Evolutionary conservation across 1,284 basidiomycete species (phyloP).

Genomic region (Pseudozyma sp.): DNA sequence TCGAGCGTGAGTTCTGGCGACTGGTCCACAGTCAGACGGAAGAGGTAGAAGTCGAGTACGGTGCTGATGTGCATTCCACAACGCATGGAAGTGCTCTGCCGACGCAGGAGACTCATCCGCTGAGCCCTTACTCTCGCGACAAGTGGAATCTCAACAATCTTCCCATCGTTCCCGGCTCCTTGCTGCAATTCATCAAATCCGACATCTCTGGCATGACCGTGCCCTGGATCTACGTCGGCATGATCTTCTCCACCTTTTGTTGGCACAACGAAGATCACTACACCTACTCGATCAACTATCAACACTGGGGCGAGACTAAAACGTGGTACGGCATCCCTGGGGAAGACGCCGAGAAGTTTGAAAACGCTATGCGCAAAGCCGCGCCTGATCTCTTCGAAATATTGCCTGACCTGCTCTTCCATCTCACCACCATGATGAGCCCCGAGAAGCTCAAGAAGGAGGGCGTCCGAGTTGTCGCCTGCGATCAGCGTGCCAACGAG

Average conservation of each 20-base stretch:
- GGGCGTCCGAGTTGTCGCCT: constrained; percentile 92
- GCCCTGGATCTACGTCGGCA: constrained; percentile 99
- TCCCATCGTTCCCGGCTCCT: constrained; percentile 86
- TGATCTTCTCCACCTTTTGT: constrained; percentile 99
- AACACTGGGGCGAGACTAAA: constrained; percentile 99
- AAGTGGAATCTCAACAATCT: constrained; percentile 99
- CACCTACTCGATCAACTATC: constrained; percentile 78
- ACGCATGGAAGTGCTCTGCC: constrained; percentile 98
- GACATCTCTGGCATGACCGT: constrained; percentile 99
- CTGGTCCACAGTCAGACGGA: constrained; percentile 88
- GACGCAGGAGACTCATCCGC: constrained; percentile 89
- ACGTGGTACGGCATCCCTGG: constrained; percentile 99
- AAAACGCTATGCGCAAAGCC: constrained; percentile 91
- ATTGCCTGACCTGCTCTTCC: constrained; percentile 95
- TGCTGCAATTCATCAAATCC: constrained; percentile 91
- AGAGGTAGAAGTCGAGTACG: constrained; percentile 98
- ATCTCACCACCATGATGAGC: constrained; percentile 98
- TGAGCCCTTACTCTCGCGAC: constrained; percentile 86
- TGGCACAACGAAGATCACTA: constrained; percentile 99
- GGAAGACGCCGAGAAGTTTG: constrained; percentile 92
- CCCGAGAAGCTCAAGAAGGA: constrained; percentile 85
- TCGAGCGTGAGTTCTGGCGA: constrained; percentile 97
- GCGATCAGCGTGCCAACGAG: constrained; percentile 96
- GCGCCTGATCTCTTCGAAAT: constrained; percentile 99
- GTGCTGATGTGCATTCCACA: constrained; percentile 96